Evolutionary conservation across 2,329 filamentous ascomycete genomes (phyloP).

Genomic region (Rhexocercosporidium sp.): DNA sequence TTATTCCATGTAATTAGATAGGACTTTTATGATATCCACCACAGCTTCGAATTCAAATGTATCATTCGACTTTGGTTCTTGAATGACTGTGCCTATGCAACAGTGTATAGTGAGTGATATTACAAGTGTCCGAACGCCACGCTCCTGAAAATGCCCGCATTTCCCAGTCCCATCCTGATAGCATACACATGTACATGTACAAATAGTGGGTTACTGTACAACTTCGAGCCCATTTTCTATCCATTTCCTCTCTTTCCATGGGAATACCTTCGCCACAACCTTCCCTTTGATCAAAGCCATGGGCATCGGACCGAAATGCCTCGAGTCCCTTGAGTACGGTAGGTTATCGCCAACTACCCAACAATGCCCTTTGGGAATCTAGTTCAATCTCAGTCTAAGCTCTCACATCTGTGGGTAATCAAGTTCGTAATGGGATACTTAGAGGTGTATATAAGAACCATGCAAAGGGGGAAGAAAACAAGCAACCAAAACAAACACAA

Average conservation of each 20-base stretch:
- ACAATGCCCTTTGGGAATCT: conserved; percentile 92
- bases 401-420: not conserved
- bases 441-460: not conserved
- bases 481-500: not conserved
- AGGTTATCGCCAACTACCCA: conserved; percentile 92
- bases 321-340: conserved; percentile 81
- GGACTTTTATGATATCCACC: conserved; percentile 42
- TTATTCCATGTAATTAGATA: conserved; percentile 46
- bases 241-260: conserved; percentile 57
- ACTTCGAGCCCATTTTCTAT: conserved; percentile 52
- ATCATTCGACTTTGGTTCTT: conserved; percentile 9
- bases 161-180: not conserved
- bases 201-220: conserved; percentile 37
- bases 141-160: conserved; percentile 13
- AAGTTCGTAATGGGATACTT: not conserved
- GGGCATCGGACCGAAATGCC: conserved; percentile 84
- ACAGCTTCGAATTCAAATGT: conserved; percentile 21
- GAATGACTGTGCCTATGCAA: not conserved
- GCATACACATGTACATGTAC: not conserved
- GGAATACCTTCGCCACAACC: conserved; percentile 66
- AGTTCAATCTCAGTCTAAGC: conserved; percentile 22
- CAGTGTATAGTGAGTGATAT: not conserved
- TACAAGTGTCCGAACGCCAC: conserved; percentile 20
- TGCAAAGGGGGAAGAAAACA: not conserved
- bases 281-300: conserved; percentile 85